phyloP scores from a whole-genome alignment of 257 asterid species.

The Verbena officinalis region DNA sequence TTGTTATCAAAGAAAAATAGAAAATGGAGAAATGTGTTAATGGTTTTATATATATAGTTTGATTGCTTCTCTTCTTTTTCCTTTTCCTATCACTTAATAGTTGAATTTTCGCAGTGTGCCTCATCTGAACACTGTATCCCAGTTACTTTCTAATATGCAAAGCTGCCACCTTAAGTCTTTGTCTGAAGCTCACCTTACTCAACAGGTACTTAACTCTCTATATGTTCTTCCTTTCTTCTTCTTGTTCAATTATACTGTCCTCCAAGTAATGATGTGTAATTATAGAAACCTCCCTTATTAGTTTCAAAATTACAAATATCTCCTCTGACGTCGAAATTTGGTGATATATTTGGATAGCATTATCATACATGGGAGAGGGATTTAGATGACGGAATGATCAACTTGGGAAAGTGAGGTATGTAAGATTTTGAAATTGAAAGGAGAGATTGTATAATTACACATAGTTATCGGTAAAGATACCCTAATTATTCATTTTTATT shows the following conservation, averaged over 20 bases:
- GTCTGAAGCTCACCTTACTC: conserved; percentile 44
- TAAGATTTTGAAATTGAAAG: too few species aligned
- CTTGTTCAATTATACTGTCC: neutral
- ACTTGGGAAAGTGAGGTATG: too few species aligned
- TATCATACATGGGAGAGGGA: too few species aligned
- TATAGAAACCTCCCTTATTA: too few species aligned
- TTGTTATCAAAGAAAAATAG: neutral
- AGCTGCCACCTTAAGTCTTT: conserved; percentile 66
- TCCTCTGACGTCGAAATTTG: too few species aligned
- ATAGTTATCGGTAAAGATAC: too few species aligned
- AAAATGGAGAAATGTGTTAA: neutral
- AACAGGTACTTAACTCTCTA: conserved; percentile 40
- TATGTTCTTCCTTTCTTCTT: neutral
- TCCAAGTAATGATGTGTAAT: neutral
- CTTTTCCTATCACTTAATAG: conserved; percentile 16
- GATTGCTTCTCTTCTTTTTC: neutral
- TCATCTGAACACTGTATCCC: conserved; percentile 74
- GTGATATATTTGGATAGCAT: too few species aligned
- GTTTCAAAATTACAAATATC: too few species aligned
- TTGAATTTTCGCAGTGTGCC: conserved; percentile 62
- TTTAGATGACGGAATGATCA: too few species aligned
- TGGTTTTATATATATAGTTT: neutral
- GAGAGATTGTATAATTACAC: too few species aligned
- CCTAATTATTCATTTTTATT: too few species aligned
- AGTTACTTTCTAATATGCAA: conserved; percentile 78